Evolutionary conservation across 805 yeast species (phyloP), one percentile per base, ranked within the genome.

Genomic region (Cyberlindnera mrakii): DNA sequence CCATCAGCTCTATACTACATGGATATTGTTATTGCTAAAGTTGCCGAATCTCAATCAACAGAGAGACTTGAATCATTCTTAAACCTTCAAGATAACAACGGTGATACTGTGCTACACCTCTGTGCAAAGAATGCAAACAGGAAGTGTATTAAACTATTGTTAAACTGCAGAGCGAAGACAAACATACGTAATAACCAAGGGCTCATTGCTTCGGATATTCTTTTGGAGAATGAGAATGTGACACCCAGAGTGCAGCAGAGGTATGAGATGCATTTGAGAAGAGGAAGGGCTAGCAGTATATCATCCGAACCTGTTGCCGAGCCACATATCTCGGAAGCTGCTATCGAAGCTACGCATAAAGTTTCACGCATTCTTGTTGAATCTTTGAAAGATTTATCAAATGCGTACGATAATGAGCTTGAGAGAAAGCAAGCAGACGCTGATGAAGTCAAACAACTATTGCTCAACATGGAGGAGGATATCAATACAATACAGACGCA

Each of bases 1-100:
- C 85, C 90, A 1, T 81, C 96, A 7, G 85, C 96, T 9, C 68
- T 85, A 31, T 90, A 90, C 62, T 91, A 93, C 61, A 66, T 87
- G 51, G 93, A 85, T 56, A 74, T 80, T 11, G 65, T 90, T 33
- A 70, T 91, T 50, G 82, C 83, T 23, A 88, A 85, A 61, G 66
- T 90, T 35, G 74, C 85, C 3, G 83, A 82, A 49, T 69, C 71
- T 23, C 80, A 78, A 41, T 75, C 84, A 10, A 70, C 74, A 46
- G 82, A 84, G 49, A 67, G 84, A 47, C 66, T 83, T 32, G 75
- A 74, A 31, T 71, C 75, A 42, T 80, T 77, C 55, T 52, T 78
- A 14, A 80, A 84, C 55, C 78, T 80, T 47, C 84, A 76, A 52
- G 95, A 88, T 58, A 72, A 70, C 17, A 78, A 80, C 48, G 96